Evolutionary conservation across 1,284 basidiomycete genomes (phyloP).

Genomic region (Microbotryomycetes sp.): DNA sequence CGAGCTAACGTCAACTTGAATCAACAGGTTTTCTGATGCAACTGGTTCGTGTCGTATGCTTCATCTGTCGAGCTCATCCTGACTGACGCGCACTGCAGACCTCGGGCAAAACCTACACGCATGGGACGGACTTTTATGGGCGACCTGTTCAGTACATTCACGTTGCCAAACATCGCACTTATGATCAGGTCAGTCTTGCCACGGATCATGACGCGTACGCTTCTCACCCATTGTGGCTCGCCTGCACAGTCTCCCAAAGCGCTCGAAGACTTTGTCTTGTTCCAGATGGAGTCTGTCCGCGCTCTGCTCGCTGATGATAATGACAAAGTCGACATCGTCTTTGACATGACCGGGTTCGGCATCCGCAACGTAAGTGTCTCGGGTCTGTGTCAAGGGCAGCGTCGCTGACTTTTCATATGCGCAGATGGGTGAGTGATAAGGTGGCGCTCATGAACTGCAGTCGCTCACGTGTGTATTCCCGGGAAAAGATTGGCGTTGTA

Average conservation of each 20-base stretch:
- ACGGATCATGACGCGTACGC: background rate
- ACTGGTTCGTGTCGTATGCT: conserved; percentile 19
- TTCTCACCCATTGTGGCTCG: conserved; percentile 19
- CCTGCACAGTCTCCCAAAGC: conserved; percentile 37
- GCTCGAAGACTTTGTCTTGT: conserved; percentile 40
- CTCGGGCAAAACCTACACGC: conserved; percentile 39
- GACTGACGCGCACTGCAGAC: background rate
- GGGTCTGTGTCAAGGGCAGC: background rate
- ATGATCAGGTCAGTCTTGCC: conserved; percentile 16
- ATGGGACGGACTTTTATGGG: conserved; percentile 39
- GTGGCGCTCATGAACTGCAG: too few relatives aligned
- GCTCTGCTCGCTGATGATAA: conserved; percentile 39
- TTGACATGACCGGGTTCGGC: conserved; percentile 36
- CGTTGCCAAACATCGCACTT: conserved; percentile 29
- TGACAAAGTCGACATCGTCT: conserved; percentile 38
- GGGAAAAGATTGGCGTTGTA: conserved; percentile 29
- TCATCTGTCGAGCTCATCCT: background rate
- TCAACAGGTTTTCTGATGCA: conserved; percentile 42
- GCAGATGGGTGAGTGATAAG: too few relatives aligned
- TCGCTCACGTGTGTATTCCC: too few relatives aligned
- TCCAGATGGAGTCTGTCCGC: conserved; percentile 41
- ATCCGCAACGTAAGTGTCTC: conserved; percentile 14
- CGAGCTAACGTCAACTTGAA: too few relatives aligned
- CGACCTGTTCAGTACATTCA: conserved; percentile 38
- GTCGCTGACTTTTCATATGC: too few relatives aligned